Conservation (phyloP, 805 yeast genomes). For the Maudiozyma barnettii region DNA sequence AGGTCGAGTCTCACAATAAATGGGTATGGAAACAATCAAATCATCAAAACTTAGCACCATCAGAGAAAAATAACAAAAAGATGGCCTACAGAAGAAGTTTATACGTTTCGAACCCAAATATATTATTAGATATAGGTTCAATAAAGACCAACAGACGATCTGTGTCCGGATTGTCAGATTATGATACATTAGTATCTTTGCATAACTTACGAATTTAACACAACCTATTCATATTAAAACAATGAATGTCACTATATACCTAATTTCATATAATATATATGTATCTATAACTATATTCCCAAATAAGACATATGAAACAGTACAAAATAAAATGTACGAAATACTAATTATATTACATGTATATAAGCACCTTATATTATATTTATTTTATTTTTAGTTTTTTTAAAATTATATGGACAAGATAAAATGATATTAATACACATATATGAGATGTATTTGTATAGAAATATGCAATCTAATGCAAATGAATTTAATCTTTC, state of each 20-base stretch:
- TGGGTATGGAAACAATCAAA: background rate
- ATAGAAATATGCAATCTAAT: too few relatives aligned
- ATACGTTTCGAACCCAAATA: constrained; percentile 5
- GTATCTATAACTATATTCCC: background rate
- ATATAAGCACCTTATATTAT: too few relatives aligned
- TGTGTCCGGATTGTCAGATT: constrained; percentile 8
- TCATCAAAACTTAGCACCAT: background rate
- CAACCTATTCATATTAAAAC: background rate
- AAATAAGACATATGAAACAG: too few relatives aligned
- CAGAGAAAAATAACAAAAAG: background rate
- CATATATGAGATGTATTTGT: too few relatives aligned
- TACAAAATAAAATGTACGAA: too few relatives aligned
- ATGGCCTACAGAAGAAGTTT: background rate
- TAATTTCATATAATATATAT: background rate
- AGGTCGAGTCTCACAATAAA: background rate
- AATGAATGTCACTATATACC: background rate
- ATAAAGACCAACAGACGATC: constrained; percentile 5
- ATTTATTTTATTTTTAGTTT: too few relatives aligned
- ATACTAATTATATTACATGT: too few relatives aligned
- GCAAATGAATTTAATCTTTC: too few relatives aligned
- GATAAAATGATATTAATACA: too few relatives aligned
- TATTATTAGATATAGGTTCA: background rate
- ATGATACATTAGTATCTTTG: constrained; percentile 8
- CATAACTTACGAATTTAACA: constrained; percentile 1
- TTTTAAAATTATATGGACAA: too few relatives aligned